Base-by-base conservation (phyloP, 371 early-diverging fungal species). In the Parasitella parasitica region DNA sequence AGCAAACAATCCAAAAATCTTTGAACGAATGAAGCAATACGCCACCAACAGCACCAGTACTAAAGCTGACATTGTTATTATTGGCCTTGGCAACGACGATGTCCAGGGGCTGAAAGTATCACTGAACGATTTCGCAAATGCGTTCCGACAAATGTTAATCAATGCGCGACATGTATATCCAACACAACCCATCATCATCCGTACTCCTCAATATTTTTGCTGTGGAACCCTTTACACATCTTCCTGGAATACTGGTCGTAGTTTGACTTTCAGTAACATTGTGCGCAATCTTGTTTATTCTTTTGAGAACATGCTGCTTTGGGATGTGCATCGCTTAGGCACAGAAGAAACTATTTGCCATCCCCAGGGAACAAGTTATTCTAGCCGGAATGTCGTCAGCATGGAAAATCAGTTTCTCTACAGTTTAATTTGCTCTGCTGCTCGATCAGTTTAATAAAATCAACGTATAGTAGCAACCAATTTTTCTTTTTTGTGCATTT, bases 241-340 rank as follows among this genome's bases (percentile, higher is more conserved):
- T 13, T 64, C 76, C 16, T 79, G 80, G 80, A 76, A 72, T 41
- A 55, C 61, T 0, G 80, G 75, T 5, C 66, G 80, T 16, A 76
- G 75, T 65, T 51, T 54, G 48, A 67, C 71, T 3, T 76, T 79
- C 61, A 66, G 75, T 1, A 28, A 38, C 20, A 63, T 58, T 6
- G 66, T 79, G 9, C 67, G 66, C n/a, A 57, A 74, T 12, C 48
- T 49, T 4, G 70, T 71, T 15, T 37, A 46, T 3, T 39, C 57
- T 12, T 24, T 51, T 11, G 43, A 54, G 3, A 36, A 55, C 12
- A 54, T 76, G 3, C 15, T 69, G 8, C 55, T 79, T 32, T 79
- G 80, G 80, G 75, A 79, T 43, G 62, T 67, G 0, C 71, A 76
- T 53, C 56, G 41, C n/a, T 52, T 79, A 9, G 80, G 80, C 2